Base-by-base conservation (phyloP, 352 stramenopile genomes). In the Pythium graminicola region DNA sequence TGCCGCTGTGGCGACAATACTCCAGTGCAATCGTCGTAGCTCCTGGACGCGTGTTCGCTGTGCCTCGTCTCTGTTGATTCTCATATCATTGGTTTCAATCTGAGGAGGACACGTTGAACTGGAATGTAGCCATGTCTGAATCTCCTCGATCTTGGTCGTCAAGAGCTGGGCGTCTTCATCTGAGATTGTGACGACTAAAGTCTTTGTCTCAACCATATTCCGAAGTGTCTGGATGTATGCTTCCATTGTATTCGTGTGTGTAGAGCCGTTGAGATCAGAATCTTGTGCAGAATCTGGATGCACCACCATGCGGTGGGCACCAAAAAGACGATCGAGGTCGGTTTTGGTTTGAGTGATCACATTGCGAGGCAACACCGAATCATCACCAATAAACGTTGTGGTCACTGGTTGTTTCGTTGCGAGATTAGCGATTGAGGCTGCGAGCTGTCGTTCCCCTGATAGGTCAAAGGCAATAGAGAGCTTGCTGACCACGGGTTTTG, bases 381-480 rank as follows among this genome's bases (percentile, higher is more conserved):
- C 56, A 29, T 64, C 48, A 10, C 56, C 56, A 8, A 48, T 13
- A 38, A 57, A 53, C 13, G 43, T 54, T 10, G 22, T 47, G 1
- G 23, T 45, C 11, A 20, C 43, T 10, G 28, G 36, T 14, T 55
- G 42, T 8, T 42, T 39, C 3, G 45, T 50, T 6, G 42, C 22
- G 16, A 59, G 26, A 22, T 64, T 41, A 6, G 40, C 31, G 31
- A 50, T 47, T 6, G 57, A 50, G 2, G 27, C 35, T 4, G 41
- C 47, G 43, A 64, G 49, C 23, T 55, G 20, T n/a, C 50, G 32
- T 20, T 59, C 35, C 5, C 26, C 35, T 3, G 50, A 31, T 11
- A 64, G 35, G n/a, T 64, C 57, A n/a, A 59, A 46, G 19, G 31
- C 26, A 19, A 64, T 51, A 4, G 32, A 26, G 22, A 64, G 11